phyloP scores from a whole-genome alignment of 2,329 filamentous ascomycete genomes.

The Cercospora beticola region DNA sequence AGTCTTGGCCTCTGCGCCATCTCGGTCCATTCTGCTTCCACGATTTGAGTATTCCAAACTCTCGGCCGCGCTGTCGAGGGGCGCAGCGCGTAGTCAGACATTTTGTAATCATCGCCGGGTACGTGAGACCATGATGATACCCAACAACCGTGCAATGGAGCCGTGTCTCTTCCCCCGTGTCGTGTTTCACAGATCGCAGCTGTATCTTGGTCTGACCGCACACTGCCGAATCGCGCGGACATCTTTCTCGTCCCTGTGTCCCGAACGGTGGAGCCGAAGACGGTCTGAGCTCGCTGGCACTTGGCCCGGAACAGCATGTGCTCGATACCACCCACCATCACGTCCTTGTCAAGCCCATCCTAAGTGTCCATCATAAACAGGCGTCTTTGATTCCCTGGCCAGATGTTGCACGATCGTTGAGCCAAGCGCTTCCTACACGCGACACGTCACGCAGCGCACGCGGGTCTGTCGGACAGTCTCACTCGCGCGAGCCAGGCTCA shows the following conservation, averaged over 20 bases:
- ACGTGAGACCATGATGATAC: neutral
- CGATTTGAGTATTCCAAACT: neutral
- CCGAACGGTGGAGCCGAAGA: neutral
- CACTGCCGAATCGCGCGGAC: neutral
- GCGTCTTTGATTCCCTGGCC: neutral
- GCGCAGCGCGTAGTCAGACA: neutral
- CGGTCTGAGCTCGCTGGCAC: neutral
- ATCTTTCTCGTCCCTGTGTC: neutral
- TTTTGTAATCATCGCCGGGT: neutral
- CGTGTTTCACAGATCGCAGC: neutral
- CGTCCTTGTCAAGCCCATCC: neutral
- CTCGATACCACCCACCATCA: neutral
- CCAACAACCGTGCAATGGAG: neutral
- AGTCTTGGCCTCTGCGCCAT: constrained; percentile 4
- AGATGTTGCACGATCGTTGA: neutral
- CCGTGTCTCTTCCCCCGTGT: neutral
- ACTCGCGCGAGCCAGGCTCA: neutral
- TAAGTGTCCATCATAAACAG: neutral
- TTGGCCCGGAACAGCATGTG: neutral
- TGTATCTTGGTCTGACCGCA: neutral
- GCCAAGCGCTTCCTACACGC: neutral
- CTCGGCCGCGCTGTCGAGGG: neutral
- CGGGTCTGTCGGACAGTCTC: neutral
- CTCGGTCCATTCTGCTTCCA: neutral
- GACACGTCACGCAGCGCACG: constrained; percentile 1